These are phyloP conservation scores for Amauroascus verrucosus DNA, from an alignment of 2,329 filamentous ascomycete genomes.

Conservation along the genomic window DNA sequence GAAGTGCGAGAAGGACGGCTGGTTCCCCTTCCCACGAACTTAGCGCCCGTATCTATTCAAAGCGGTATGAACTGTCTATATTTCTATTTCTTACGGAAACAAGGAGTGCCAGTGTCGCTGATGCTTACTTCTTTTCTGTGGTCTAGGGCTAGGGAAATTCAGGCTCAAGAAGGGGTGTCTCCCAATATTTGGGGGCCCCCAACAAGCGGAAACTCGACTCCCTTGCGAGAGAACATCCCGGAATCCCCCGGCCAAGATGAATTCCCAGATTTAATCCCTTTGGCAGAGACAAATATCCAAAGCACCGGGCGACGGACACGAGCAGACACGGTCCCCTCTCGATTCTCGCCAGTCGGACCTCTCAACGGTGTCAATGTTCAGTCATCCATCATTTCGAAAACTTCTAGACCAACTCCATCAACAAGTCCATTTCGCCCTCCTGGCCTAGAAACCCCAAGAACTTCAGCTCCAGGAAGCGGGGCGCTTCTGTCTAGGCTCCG, in stretches of 20 bases:
- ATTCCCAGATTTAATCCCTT: conserved; percentile 78
- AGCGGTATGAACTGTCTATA: conserved; percentile 55
- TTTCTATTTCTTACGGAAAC: conserved; percentile 17
- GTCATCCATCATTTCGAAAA: conserved; percentile 56
- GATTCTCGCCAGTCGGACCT: conserved; percentile 69
- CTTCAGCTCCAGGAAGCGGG: conserved; percentile 36
- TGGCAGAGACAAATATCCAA: conserved; percentile 55
- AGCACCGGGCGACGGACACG: conserved; percentile 65
- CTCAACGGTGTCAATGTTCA: conserved; percentile 49
- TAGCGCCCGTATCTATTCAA: conserved; percentile 71
- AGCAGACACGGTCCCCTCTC: conserved; percentile 90
- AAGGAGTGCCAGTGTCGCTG: background rate
- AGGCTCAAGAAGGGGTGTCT: conserved; percentile 85
- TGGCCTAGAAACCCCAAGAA: conserved; percentile 30
- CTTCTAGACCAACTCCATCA: conserved; percentile 73
- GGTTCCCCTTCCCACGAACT: conserved; percentile 95
- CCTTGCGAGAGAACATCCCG: conserved; percentile 90
- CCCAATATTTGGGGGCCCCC: conserved; percentile 81
- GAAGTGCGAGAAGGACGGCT: conserved; percentile 63
- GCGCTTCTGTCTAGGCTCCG: conserved; percentile 71
- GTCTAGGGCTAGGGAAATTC: conserved; percentile 80
- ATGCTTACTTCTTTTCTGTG: background rate
- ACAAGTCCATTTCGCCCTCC: conserved; percentile 75
- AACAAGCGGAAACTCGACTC: conserved; percentile 91
- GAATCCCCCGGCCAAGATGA: conserved; percentile 88